Evolutionary conservation across 352 stramenopile genomes (phyloP).

Genomic region (Phytophthora constricta): DNA sequence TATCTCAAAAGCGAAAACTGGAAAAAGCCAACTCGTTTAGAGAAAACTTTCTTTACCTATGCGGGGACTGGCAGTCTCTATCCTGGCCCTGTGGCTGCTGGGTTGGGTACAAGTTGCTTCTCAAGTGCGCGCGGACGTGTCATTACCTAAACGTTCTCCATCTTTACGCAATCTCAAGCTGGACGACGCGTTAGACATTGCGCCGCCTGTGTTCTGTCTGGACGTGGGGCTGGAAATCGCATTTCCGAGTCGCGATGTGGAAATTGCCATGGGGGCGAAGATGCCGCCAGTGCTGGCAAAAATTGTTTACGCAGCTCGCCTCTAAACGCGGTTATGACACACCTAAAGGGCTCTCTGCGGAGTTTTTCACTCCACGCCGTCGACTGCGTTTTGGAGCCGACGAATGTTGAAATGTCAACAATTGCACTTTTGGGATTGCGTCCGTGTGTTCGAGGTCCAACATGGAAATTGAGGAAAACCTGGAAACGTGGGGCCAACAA

Average conservation of each 20-base stretch:
- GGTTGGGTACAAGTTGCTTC: neutral
- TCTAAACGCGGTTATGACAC: conserved; percentile 41
- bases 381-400: conserved; percentile 49
- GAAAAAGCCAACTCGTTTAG: too few species aligned
- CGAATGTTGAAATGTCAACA: conserved; percentile 34
- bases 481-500: conserved; percentile 33
- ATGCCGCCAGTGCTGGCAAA: conserved; percentile 8
- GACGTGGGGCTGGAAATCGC: conserved; percentile 55
- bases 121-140: neutral
- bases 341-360: conserved; percentile 44
- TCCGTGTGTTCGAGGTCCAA: conserved; percentile 58
- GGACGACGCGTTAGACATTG: conserved; percentile 12
- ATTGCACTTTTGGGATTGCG: conserved; percentile 40
- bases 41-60: conserved; percentile 1
- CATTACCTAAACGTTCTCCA: neutral
- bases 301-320: conserved; percentile 46
- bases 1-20: neutral
- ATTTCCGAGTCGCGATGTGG: conserved; percentile 39
- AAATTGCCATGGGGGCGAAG: conserved; percentile 27
- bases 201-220: conserved; percentile 45
- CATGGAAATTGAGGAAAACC: conserved; percentile 37
- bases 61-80: neutral
- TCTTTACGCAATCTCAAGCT: conserved; percentile 15
- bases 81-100: neutral
- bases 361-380: conserved; percentile 47